Percentiles rank a stretch among this genome's conserved stretches.
Conservation (phyloP, 179 eudicot genomes). For the Beta macrorhiza region DNA sequence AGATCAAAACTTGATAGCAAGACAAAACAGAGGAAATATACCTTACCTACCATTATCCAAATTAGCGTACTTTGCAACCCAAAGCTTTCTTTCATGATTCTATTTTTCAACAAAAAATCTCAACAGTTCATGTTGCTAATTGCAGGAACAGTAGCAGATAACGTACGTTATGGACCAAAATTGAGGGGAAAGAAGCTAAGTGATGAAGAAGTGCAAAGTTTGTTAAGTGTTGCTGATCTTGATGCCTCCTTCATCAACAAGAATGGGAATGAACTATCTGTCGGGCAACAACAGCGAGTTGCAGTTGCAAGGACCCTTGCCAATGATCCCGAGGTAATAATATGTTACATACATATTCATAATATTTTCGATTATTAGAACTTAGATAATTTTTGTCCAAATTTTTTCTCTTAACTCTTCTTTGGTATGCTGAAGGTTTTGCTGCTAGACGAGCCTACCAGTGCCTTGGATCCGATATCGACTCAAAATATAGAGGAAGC, state of each 20-base stretch:
- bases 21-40: no score
- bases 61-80: not conserved
- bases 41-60: no score
- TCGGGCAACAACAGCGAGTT: slow-evolving; percentile 94
- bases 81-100: not conserved
- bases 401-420: not conserved
- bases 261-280: slow-evolving; percentile 61
- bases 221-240: slow-evolving; percentile 78
- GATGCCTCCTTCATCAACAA: slow-evolving; percentile 58
- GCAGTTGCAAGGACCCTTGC: slow-evolving; percentile 93
- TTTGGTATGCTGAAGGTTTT: slow-evolving; percentile 44
- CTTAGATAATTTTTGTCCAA: not conserved
- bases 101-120: not conserved
- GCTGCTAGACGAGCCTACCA: slow-evolving; percentile 90
- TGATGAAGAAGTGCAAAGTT: slow-evolving; percentile 56
- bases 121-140: not conserved
- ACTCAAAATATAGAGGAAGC: slow-evolving; percentile 80
- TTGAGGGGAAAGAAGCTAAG: slow-evolving; percentile 70
- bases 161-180: slow-evolving; percentile 79
- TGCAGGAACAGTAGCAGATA: slow-evolving; percentile 86
- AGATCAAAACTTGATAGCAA: no score
- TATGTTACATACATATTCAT: not conserved
- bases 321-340: slow-evolving; percentile 73
- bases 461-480: slow-evolving; percentile 88
- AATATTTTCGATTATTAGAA: not conserved